These are phyloP conservation scores for Inga leiocalycina DNA, from an alignment of 306 rosid species.

Conservation along the genomic window DNA sequence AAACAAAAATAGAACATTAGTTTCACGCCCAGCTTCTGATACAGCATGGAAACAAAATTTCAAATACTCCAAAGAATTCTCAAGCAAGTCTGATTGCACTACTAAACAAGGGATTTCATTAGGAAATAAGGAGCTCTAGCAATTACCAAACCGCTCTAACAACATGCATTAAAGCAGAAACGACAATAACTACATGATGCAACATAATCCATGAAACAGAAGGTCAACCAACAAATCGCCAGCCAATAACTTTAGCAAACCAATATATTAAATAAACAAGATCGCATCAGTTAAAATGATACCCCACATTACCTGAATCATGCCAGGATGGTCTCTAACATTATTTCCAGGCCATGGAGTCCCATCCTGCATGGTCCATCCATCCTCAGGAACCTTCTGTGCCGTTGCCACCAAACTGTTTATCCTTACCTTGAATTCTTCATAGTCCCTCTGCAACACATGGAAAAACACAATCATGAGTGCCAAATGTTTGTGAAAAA, in stretches of 20 bases:
- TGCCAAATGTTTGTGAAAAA: slow-evolving; percentile 6
- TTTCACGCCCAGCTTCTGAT: slow-evolving; percentile 8
- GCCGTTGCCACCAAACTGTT: slow-evolving; percentile 91
- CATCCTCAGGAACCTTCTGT: slow-evolving; percentile 94
- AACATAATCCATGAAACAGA: neutral
- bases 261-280: neutral
- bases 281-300: slow-evolving; percentile 5
- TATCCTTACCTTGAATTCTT: slow-evolving; percentile 89
- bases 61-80: neutral
- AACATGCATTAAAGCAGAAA: neutral
- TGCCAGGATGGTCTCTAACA: slow-evolving; percentile 98
- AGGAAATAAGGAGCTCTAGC: neutral
- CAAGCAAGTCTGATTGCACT: neutral
- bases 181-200: neutral
- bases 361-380: slow-evolving; percentile 99
- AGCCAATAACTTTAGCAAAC: neutral
- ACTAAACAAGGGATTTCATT: neutral
- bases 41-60: slow-evolving; percentile 7
- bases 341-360: slow-evolving; percentile 98
- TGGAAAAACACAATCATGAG: neutral
- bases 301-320: slow-evolving; percentile 84
- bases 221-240: neutral
- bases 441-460: slow-evolving; percentile 79
- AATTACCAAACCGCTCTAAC: neutral
- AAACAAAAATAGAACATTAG: neutral